Evolutionary conservation across 2,329 filamentous ascomycete species (phyloP), one percentile per base, ranked within the genome.

Genomic region (Berkeleyomyces basicola): DNA sequence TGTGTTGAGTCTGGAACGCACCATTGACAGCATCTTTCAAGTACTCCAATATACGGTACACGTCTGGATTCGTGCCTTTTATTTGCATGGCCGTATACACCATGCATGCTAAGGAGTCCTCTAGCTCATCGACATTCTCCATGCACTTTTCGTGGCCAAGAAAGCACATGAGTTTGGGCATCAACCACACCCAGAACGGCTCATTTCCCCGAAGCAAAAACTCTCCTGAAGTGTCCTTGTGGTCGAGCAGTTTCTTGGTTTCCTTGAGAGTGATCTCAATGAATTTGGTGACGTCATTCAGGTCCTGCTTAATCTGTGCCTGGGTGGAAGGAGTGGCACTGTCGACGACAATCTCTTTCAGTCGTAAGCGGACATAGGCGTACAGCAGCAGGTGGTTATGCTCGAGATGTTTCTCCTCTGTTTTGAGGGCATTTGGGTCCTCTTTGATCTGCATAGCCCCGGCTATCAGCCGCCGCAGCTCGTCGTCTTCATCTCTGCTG

Each of bases 341-440:
- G 40, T 61, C 60, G 10, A 61, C 10, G 69, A 82, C 78, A 57
- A 88, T 77, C 53, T 79, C 79, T 67, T 90, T 87, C 10, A 96
- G 77, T 31, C 90, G 87, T 64, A 89, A 87, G 70, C 88, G 85
- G 59, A 86, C 79, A 68, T 93, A 87, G 66, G 96, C 87, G 69
- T 88, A 90, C 61, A 96, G 85, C 59, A 96, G 80, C 73, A 90
- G 87, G 68, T 90, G 86, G 68, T 95, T 92, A 70, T 95, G 85
- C 59, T 85, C 80, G 53, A 87, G 74, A 67, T 87, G 84, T 53
- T 87, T 83, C 66, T 85, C 81, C 1, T 77, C 70, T 10, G 82
- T 79, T 40, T 84, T 82, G 36, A 92, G 78, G 36, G 77, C 69
- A 0, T 70, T 72, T 46, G 75, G 79, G 9, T 79, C 69, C 66